These are phyloP conservation scores for Stipa capillata DNA, from an alignment of 176 grass and related monocot genomes.

Conservation along the genomic window DNA sequence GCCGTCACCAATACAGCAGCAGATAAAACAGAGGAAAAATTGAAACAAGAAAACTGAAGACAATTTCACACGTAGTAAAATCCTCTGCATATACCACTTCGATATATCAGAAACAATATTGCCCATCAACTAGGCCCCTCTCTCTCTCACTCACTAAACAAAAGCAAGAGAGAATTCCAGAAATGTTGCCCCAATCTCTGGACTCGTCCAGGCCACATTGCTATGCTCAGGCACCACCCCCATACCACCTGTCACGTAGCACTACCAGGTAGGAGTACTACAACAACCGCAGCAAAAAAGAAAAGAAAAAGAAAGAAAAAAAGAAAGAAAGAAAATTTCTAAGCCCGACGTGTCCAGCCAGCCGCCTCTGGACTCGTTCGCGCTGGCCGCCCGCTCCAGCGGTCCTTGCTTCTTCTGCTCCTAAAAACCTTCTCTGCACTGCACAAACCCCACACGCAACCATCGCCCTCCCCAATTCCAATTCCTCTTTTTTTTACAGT, in stretches of 20 bases:
- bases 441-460: slow-evolving; percentile 21
- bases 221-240: too few species aligned
- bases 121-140: not conserved
- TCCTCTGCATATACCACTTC: slow-evolving; percentile 41
- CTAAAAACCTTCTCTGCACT: not conserved
- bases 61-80: too few species aligned
- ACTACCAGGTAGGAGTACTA: not conserved
- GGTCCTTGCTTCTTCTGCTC: too few species aligned
- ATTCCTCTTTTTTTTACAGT: not conserved
- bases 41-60: not conserved
- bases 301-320: too few species aligned
- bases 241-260: not conserved
- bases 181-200: not conserved
- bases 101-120: slow-evolving; percentile 33
- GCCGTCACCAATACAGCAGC: too few species aligned
- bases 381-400: not conserved
- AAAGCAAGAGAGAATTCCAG: not conserved
- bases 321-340: not conserved
- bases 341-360: not conserved
- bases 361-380: not conserved
- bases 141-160: not conserved
- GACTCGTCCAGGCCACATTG: too few species aligned
- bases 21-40: not conserved
- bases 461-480: not conserved
- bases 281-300: not conserved